These are phyloP conservation scores for Davidsoniella neocaledoniae DNA, from an alignment of 2,329 filamentous ascomycete genomes.

Conservation along the genomic window DNA sequence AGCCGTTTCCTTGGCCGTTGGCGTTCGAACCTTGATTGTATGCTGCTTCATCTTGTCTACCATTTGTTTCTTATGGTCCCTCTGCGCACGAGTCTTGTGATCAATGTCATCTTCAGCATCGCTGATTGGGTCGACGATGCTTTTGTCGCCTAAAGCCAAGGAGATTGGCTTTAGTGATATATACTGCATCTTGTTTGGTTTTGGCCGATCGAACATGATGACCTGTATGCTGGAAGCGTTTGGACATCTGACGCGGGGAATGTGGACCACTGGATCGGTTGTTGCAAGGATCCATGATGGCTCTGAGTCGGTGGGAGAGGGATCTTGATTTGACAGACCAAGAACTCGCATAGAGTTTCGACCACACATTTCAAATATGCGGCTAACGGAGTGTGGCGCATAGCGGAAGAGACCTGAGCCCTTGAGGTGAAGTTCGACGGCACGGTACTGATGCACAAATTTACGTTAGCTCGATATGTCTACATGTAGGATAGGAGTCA, in stretches of 20 bases:
- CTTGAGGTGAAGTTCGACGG: constrained; percentile 76
- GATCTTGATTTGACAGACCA: constrained; percentile 56
- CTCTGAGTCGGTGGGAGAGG: constrained; percentile 38
- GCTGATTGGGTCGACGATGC: constrained; percentile 20
- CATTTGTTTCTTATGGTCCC: constrained; percentile 46
- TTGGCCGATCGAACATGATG: constrained; percentile 74
- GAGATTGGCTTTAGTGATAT: constrained; percentile 82
- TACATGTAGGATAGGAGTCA: not conserved
- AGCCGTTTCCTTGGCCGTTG: constrained; percentile 68
- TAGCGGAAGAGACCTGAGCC: constrained; percentile 70
- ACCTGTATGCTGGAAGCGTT: constrained; percentile 64
- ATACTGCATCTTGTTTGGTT: constrained; percentile 85
- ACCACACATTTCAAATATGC: constrained; percentile 74
- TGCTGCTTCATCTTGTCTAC: constrained; percentile 80
- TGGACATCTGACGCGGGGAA: constrained; percentile 61
- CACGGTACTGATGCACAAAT: constrained; percentile 37
- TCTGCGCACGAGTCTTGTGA: constrained; percentile 38
- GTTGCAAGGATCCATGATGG: constrained; percentile 52
- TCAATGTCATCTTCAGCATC: constrained; percentile 53
- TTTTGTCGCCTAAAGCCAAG: constrained; percentile 64
- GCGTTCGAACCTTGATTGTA: constrained; percentile 59
- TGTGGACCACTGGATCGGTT: constrained; percentile 30
- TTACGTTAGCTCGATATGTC: constrained; percentile 12
- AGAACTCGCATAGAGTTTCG: constrained; percentile 71
- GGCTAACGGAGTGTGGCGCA: constrained; percentile 59